Evolutionary conservation across 768 basidiomycete species (phyloP).

Genomic region (Suillus fuscotomentosus): DNA sequence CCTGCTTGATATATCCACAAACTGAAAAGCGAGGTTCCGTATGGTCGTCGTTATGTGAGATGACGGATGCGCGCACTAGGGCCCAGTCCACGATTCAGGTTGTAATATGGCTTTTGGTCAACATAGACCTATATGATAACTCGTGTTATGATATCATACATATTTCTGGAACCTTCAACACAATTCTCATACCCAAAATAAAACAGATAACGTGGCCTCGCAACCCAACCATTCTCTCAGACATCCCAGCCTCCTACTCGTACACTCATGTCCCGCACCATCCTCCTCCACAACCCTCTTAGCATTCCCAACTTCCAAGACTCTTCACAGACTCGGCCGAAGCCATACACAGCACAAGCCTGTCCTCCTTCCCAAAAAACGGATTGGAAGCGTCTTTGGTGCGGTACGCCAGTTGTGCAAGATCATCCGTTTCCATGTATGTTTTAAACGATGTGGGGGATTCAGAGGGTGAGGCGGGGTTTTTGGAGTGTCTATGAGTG

Average conservation of each 20-base stretch:
- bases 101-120: too few species aligned
- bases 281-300: conserved; percentile 23
- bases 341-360: conserved; percentile 61
- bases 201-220: too few species aligned
- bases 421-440: conserved; percentile 46
- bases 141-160: too few species aligned
- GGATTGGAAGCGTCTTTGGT: conserved; percentile 44
- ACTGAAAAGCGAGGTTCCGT: too few species aligned
- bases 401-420: conserved; percentile 41
- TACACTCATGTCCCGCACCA: conserved; percentile 58
- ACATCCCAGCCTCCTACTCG: conserved; percentile 41
- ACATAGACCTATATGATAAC: too few species aligned
- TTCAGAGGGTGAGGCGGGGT: conserved; percentile 41
- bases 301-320: too few species aligned
- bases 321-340: conserved; percentile 21
- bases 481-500: conserved; percentile 30
- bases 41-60: too few species aligned
- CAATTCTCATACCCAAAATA: too few species aligned
- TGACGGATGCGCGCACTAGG: too few species aligned
- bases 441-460: conserved; percentile 50
- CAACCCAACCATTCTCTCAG: conserved; percentile 20
- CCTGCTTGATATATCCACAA: too few species aligned
- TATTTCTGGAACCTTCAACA: too few species aligned
- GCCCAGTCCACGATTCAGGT: too few species aligned
- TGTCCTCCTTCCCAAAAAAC: conserved; percentile 62